These are phyloP conservation scores for Ophiostoma fasciatum DNA, from an alignment of 2,329 filamentous ascomycete species.

Conservation along the genomic window DNA sequence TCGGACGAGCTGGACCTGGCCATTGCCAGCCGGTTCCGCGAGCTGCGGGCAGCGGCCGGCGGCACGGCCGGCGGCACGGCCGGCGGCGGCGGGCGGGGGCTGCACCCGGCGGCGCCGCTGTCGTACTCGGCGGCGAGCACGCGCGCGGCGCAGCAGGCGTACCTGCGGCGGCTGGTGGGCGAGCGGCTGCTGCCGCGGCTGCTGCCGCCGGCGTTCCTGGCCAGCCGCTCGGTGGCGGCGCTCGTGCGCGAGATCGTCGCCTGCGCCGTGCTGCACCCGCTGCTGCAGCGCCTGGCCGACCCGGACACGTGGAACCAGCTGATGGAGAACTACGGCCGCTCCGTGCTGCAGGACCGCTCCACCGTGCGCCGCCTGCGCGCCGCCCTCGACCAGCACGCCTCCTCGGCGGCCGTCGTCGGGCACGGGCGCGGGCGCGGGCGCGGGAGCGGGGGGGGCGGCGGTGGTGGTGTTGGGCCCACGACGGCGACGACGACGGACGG, in stretches of 20 bases:
- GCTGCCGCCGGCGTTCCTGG: conserved; percentile 57
- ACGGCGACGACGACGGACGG: neutral
- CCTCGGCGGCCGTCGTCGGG: conserved; percentile 41
- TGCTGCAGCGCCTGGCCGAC: conserved; percentile 68
- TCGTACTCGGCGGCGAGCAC: conserved; percentile 57
- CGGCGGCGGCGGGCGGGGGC: conserved; percentile 37
- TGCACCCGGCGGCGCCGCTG: conserved; percentile 75
- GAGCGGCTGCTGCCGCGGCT: conserved; percentile 54
- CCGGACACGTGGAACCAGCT: conserved; percentile 97
- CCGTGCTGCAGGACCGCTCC: conserved; percentile 85
- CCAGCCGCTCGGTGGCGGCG: conserved; percentile 65
- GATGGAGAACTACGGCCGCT: conserved; percentile 76
- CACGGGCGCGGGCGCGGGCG: conserved; percentile 20
- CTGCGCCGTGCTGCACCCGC: conserved; percentile 75
- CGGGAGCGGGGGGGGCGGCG: no score
- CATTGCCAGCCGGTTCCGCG: conserved; percentile 84
- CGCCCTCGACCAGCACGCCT: conserved; percentile 85
- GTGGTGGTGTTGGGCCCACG: no score
- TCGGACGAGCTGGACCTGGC: conserved; percentile 91
- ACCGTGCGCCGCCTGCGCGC: conserved; percentile 85
- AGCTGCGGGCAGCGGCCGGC: conserved; percentile 22
- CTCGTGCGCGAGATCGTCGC: conserved; percentile 82
- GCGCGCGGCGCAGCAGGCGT: conserved; percentile 74
- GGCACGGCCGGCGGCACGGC: neutral
- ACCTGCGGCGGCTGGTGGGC: conserved; percentile 62